phyloP scores from a whole-genome alignment of 805 yeast species.

The Starmerella stellata region DNA sequence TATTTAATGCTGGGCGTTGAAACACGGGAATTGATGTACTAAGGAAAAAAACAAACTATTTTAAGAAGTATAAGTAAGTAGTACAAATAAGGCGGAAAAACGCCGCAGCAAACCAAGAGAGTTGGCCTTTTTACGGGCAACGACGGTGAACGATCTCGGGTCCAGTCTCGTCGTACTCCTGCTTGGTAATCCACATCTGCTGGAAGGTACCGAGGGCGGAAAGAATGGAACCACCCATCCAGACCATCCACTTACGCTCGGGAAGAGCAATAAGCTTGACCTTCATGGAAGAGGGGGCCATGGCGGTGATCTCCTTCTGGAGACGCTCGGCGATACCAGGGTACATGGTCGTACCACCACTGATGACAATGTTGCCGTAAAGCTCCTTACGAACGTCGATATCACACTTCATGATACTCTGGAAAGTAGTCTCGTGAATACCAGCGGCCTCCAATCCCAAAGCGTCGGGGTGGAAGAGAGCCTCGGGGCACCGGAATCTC shows the following conservation, averaged over 20 bases:
- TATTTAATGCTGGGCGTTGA: no score
- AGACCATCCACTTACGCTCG: conserved; percentile 97
- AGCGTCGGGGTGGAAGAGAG: conserved; percentile 95
- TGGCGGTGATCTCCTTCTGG: conserved; percentile 99
- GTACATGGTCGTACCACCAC: conserved; percentile 99
- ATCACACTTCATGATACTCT: conserved; percentile 96
- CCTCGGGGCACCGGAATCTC: conserved; percentile 99
- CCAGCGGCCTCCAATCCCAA: conserved; percentile 88
- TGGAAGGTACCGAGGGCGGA: conserved; percentile 98
- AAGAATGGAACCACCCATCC: conserved; percentile 99
- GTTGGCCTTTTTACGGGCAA: conserved; percentile 46
- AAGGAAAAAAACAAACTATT: no score
- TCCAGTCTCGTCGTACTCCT: conserved; percentile 99
- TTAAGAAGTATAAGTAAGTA: no score
- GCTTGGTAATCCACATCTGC: conserved; percentile 99
- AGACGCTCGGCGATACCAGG: conserved; percentile 99
- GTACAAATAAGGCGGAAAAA: no score
- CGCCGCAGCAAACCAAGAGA: no score
- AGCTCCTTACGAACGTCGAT: conserved; percentile 97
- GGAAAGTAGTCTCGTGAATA: conserved; percentile 93
- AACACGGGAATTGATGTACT: no score
- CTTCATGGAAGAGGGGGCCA: conserved; percentile 99
- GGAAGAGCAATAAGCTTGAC: conserved; percentile 99
- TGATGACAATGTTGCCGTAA: conserved; percentile 98
- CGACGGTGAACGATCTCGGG: conserved; percentile 97